phyloP scores from a whole-genome alignment of 257 asterid genomes.

The Fraxinus anomala region DNA sequence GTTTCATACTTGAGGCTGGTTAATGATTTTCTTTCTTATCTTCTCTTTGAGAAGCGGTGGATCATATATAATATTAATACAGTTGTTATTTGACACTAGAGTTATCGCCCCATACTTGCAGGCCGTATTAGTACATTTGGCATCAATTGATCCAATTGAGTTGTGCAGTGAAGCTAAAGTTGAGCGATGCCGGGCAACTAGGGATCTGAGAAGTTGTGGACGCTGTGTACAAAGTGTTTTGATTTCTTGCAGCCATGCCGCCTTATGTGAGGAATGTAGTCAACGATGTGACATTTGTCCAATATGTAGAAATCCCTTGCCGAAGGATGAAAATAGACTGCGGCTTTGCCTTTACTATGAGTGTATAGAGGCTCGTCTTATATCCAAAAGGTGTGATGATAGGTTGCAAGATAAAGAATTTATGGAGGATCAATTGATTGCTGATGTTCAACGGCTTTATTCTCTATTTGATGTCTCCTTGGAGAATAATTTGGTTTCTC shows the following conservation, averaged over 20 bases:
- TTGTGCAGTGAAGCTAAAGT: conserved; percentile 91
- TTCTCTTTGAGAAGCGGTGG: conserved; percentile 2
- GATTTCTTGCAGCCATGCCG: conserved; percentile 80
- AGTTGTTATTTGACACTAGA: conserved; percentile 25
- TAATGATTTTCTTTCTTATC: not conserved
- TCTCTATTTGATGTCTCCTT: conserved; percentile 80
- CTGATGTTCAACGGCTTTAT: conserved; percentile 80
- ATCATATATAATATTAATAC: not conserved
- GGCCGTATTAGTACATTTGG: conserved; percentile 75
- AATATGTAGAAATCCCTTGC: conserved; percentile 68
- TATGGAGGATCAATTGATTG: conserved; percentile 52
- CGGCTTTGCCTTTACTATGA: conserved; percentile 84
- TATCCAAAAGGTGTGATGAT: conserved; percentile 75
- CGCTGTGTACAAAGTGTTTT: conserved; percentile 73
- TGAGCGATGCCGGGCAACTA: conserved; percentile 88
- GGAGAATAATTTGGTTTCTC: conserved; percentile 82
- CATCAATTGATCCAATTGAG: conserved; percentile 80
- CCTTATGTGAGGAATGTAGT: conserved; percentile 91
- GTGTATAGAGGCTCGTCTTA: conserved; percentile 83
- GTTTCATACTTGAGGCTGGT: not conserved
- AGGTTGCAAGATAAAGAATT: conserved; percentile 67
- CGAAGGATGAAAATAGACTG: conserved; percentile 54
- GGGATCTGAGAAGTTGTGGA: conserved; percentile 94
- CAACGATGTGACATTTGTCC: conserved; percentile 94
- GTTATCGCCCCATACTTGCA: conserved; percentile 33